These are phyloP conservation scores for Apiospora aurea DNA, from an alignment of 2,329 filamentous ascomycete species.

Conservation along the genomic window DNA sequence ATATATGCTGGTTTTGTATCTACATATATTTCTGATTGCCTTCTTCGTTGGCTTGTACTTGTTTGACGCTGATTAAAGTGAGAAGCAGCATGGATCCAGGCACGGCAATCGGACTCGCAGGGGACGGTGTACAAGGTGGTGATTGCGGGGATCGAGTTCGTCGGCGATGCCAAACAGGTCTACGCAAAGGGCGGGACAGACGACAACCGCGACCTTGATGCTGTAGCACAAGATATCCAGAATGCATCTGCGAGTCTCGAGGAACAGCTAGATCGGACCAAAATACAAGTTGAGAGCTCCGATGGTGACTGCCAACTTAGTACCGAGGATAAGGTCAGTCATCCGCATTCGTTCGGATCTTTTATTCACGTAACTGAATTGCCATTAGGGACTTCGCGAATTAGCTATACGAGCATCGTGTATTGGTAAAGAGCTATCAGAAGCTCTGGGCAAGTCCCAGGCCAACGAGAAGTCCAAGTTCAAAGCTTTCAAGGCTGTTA, in stretches of 20 bases:
- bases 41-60: neutral
- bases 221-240: constrained; percentile 30
- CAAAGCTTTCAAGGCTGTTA: constrained; percentile 30
- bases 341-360: no score
- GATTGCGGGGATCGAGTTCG: constrained; percentile 33
- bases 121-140: constrained; percentile 33
- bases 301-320: neutral
- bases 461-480: constrained; percentile 31
- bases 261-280: constrained; percentile 27
- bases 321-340: constrained; percentile 30
- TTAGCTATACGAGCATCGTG: constrained; percentile 30
- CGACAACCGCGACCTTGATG: constrained; percentile 30
- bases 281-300: neutral
- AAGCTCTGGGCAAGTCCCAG: constrained; percentile 26
- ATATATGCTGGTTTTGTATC: neutral
- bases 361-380: no score
- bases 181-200: constrained; percentile 33
- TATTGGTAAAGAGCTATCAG: constrained; percentile 32
- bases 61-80: neutral
- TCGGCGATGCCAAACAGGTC: constrained; percentile 35
- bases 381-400: constrained; percentile 28
- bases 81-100: constrained; percentile 29
- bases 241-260: constrained; percentile 30
- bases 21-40: neutral
- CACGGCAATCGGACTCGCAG: constrained; percentile 31